Conservation (phyloP, 176 grass and related monocot species). For the Hyparrhenia diplandra region DNA sequence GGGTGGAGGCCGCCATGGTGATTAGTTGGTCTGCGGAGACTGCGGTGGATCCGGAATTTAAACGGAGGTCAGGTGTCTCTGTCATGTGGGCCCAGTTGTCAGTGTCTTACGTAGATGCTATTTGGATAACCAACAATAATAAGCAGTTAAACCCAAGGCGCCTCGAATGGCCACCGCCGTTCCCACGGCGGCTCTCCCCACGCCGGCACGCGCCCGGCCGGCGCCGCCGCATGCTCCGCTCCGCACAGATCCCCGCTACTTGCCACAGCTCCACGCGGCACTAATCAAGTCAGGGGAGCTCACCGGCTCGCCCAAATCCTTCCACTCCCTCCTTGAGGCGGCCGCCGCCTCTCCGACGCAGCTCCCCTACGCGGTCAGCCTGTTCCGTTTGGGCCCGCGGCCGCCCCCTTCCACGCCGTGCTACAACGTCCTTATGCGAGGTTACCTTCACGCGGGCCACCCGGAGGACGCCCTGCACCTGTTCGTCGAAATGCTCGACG, state of each 20-base stretch:
- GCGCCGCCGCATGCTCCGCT: neutral
- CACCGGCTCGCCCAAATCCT: slow-evolving; percentile 23
- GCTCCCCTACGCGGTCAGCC: slow-evolving; percentile 47
- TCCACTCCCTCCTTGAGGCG: slow-evolving; percentile 48
- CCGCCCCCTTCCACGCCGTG: slow-evolving; percentile 8
- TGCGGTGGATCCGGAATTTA: slow-evolving; percentile 35
- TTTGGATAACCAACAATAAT: slow-evolving; percentile 9
- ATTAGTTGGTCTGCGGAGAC: neutral
- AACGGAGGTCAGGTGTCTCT: neutral
- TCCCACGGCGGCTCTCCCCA: neutral
- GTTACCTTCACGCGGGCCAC: slow-evolving; percentile 26
- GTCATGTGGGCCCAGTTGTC: neutral
- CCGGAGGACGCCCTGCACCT: slow-evolving; percentile 39
- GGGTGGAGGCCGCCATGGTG: slow-evolving; percentile 36
- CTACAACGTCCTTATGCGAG: slow-evolving; percentile 60
- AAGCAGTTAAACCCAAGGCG: neutral
- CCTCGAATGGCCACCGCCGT: slow-evolving; percentile 21
- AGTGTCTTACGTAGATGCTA: neutral
- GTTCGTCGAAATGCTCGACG: slow-evolving; percentile 62
- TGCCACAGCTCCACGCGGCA: slow-evolving; percentile 45
- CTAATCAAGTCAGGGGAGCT: slow-evolving; percentile 57
- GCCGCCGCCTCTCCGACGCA: slow-evolving; percentile 18
- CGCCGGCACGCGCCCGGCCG: neutral
- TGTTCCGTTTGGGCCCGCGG: slow-evolving; percentile 30
- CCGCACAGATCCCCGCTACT: neutral